A percentile compares a stretch with the other conserved stretches of the same genome.
phyloP scores from a whole-genome alignment of 2,329 filamentous ascomycete species.

The Remersonia thermophila region DNA sequence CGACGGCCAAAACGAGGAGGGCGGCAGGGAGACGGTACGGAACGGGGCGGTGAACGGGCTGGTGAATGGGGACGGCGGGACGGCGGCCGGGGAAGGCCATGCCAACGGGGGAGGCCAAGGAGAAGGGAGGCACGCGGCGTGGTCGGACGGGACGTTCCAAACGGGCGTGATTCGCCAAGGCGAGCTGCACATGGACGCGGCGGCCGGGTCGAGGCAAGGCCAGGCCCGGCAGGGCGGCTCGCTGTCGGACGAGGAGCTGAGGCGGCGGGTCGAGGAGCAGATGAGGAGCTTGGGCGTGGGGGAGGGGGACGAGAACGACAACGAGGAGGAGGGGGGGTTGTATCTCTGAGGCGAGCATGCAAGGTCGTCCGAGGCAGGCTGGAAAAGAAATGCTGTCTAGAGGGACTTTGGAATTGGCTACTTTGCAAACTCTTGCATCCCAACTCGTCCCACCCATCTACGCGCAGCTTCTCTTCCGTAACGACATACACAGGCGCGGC shows the following conservation, averaged over 20 bases:
- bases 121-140: constrained; percentile 27
- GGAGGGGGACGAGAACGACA: too few relatives aligned
- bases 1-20: constrained; percentile 5
- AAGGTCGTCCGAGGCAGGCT: too few relatives aligned
- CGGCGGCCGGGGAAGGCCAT: too few relatives aligned
- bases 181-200: constrained; percentile 32
- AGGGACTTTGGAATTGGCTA: too few relatives aligned
- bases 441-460: too few relatives aligned
- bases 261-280: constrained; percentile 41
- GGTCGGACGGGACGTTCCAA: constrained; percentile 53
- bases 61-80: not conserved
- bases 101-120: too few relatives aligned
- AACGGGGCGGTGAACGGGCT: not conserved
- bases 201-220: constrained; percentile 4
- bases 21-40: too few relatives aligned
- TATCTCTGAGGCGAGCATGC: constrained; percentile 36
- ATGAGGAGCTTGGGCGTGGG: constrained; percentile 30
- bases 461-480: too few relatives aligned
- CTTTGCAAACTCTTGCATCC: too few relatives aligned
- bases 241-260: constrained; percentile 47
- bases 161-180: constrained; percentile 44
- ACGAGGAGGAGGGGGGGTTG: constrained; percentile 45
- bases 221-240: constrained; percentile 28
- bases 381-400: too few relatives aligned
- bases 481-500: too few relatives aligned